A percentile compares a stretch with the other conserved stretches of the same genome.
Evolutionary conservation across 768 basidiomycete genomes (phyloP).

Genomic region (Lactarius quietus): DNA sequence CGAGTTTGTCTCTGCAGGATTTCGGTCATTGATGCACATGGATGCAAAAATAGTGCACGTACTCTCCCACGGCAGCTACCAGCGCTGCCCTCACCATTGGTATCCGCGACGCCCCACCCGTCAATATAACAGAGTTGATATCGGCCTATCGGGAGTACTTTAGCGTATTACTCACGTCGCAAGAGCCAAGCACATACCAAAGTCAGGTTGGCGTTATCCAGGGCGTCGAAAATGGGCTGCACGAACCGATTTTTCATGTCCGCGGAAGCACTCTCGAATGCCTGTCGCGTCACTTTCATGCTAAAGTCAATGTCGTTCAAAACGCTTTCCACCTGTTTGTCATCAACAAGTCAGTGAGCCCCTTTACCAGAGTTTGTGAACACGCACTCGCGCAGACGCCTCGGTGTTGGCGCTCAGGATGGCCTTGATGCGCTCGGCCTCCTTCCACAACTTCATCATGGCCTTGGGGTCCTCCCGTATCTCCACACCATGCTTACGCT

Average conservation of each 20-base stretch:
- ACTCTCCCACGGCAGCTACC: constrained; percentile 74
- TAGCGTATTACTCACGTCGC: neutral
- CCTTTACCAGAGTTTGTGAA: neutral
- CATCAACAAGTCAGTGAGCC: constrained; percentile 2
- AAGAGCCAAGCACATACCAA: constrained; percentile 44
- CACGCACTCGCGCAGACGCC: constrained; percentile 61
- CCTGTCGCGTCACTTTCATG: constrained; percentile 66
- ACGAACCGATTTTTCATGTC: constrained; percentile 63
- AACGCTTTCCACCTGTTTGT: constrained; percentile 77
- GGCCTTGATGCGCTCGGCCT: constrained; percentile 85
- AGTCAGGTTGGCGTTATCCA: constrained; percentile 60
- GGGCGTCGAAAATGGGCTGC: constrained; percentile 70
- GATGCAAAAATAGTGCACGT: constrained; percentile 28
- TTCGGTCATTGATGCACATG: constrained; percentile 2
- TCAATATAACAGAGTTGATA: constrained; percentile 86
- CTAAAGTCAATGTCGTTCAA: constrained; percentile 91
- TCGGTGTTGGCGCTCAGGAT: constrained; percentile 93
- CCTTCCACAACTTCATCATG: constrained; percentile 93
- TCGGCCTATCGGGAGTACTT: constrained; percentile 51
- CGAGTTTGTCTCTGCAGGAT: constrained; percentile 67
- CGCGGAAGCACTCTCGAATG: constrained; percentile 72
- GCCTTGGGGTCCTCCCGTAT: constrained; percentile 73
- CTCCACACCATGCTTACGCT: constrained; percentile 62
- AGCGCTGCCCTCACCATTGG: constrained; percentile 91
- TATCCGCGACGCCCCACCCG: constrained; percentile 84